A percentile compares a stretch with the other conserved stretches of the same genome.
phyloP scores from a whole-genome alignment of 1,284 basidiomycete genomes.

The Boletus mariae region DNA sequence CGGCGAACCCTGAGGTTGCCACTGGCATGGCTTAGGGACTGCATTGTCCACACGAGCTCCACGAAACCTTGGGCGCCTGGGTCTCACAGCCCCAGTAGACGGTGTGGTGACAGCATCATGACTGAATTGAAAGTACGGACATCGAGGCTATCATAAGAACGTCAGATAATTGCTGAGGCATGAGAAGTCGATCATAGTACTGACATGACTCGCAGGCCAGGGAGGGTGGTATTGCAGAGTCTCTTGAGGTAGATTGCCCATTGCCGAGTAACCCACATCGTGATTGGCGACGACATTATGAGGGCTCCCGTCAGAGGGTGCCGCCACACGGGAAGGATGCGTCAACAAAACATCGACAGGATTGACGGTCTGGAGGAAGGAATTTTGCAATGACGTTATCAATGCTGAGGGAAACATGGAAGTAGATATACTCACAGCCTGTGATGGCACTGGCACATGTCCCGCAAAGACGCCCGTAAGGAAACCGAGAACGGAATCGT shows the following conservation, averaged over 20 bases:
- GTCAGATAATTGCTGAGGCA: neutral
- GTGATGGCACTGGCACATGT: neutral
- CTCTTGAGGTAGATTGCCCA: neutral
- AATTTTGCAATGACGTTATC: neutral
- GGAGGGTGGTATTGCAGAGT: neutral
- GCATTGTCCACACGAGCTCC: neutral
- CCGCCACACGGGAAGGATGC: neutral
- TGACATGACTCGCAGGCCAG: conserved; percentile 1
- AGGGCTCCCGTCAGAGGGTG: neutral
- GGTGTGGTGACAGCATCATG: neutral
- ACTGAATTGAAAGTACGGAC: neutral
- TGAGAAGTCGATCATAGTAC: neutral
- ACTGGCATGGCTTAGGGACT: conserved; percentile 1
- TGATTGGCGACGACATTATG: neutral
- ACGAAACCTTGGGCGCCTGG: neutral
- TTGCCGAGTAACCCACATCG: neutral
- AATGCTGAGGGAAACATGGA: neutral
- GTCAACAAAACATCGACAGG: conserved; percentile 1
- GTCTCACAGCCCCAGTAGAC: neutral
- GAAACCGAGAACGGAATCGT: neutral
- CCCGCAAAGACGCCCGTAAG: neutral
- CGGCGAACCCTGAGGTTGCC: conserved; percentile 2
- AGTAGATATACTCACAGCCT: conserved; percentile 11
- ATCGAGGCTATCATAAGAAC: neutral
- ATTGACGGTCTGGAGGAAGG: neutral